phyloP scores from a whole-genome alignment of 2,329 filamentous ascomycete species.

The Nannizziopsis barbatae region DNA sequence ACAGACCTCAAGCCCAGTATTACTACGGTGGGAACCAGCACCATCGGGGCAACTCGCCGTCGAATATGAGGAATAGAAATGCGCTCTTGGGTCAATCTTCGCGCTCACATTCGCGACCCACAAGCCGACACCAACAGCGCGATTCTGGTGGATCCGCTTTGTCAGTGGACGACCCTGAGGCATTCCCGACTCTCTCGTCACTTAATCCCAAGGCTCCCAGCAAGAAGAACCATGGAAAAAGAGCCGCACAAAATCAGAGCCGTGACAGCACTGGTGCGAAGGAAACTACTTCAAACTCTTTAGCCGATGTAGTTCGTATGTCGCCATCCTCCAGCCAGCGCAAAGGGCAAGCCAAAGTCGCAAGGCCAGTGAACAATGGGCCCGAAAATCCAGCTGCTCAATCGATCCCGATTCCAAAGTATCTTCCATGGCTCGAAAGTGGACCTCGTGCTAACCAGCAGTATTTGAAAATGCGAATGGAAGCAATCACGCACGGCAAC shows the following conservation, averaged over 20 bases:
- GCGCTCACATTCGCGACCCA: constrained; percentile 68
- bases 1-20: constrained; percentile 36
- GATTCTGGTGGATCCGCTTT: constrained; percentile 55
- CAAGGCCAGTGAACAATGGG: constrained; percentile 51
- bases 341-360: constrained; percentile 46
- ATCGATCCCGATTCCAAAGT: constrained; percentile 75
- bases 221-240: constrained; percentile 90
- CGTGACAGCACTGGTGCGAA: constrained; percentile 47
- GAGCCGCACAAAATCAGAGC: constrained; percentile 62
- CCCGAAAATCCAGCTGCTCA: constrained; percentile 69
- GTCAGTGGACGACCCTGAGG: constrained; percentile 84
- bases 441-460: constrained; percentile 82
- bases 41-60: constrained; percentile 18
- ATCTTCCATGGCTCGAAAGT: constrained; percentile 94
- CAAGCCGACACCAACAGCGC: constrained; percentile 65
- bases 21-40: constrained; percentile 4
- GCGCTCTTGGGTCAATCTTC: constrained; percentile 46
- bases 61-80: constrained; percentile 36
- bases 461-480: constrained; percentile 86
- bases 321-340: constrained; percentile 61
- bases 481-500: constrained; percentile 94
- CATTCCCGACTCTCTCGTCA: constrained; percentile 80
- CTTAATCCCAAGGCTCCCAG: constrained; percentile 55
- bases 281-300: constrained; percentile 60
- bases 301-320: constrained; percentile 94